Base-by-base conservation (phyloP, 345 rosid genomes). In the Arabidopsis arenosa region DNA sequence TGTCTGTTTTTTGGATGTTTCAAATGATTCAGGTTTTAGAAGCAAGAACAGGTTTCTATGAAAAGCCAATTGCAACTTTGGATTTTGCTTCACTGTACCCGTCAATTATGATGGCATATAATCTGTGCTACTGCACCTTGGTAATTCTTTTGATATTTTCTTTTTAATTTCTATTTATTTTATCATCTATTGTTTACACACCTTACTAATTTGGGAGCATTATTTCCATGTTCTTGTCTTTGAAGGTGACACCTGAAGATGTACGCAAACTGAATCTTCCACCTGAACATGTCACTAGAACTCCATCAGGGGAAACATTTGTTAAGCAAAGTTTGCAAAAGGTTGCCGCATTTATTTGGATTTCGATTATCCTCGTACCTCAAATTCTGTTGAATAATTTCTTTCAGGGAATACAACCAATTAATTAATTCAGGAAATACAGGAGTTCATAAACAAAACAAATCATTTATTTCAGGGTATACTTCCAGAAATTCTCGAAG, bases 81-180 rank as follows among this genome's bases (percentile, higher is more conserved):
- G 99, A 95, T 89, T 95, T 92, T 83, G 97, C 99, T 65, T 95
- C 99, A 70, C 58, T 95, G 60, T 95, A 95, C 84, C 99, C 99
- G 40, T 95, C 97, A 37, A 95, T 95, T 79, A 95, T 95, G 99
- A 95, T 92, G 99, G 99, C 99, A 53, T 95, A 92, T 83, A 95
- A 95, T 83, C 77, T 95, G 56, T 95, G 99, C 75, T 95, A 92
- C 83, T 90, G 97, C 80, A 92, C 97, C 41, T 80, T 95, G 96
- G 99, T 95, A 77, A 80, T 63, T 75, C 54, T 81, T 51, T 62
- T 57, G 57, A 71, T 58, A 37, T 5, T 52, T 73, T 40, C 48
- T 41, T 63, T 59, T 28, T 28, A 40, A 58, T 9, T 72, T 51
- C 14, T 58, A 7, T 17, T 21, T 45, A 30, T 59, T 10, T 59